Evolutionary conservation across 768 basidiomycete species (phyloP), one percentile per base, ranked within the genome.

Genomic region (Postia placenta): DNA sequence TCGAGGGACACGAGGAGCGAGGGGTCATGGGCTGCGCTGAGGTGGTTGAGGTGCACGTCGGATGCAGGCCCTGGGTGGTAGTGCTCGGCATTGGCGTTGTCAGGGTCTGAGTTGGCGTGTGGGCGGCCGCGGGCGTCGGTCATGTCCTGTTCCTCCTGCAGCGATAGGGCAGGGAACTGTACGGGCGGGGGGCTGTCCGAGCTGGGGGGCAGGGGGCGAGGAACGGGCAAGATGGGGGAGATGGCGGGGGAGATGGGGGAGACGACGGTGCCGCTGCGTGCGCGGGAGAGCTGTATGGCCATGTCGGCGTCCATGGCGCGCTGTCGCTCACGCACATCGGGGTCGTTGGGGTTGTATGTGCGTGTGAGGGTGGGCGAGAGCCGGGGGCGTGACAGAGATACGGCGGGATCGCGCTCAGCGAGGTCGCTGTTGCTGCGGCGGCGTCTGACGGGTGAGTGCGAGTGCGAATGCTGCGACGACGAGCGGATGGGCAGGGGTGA

Each of bases 221-320:
- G 66, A 56, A 45, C 68, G 51, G 57, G 67, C 48, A 52, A 64
- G 64, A 44, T 70, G 60, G 53, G 46, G 6, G 69, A 65, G 11
- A 69, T 56, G 22, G 73, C 62, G 0, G 71, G 66, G 11, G 59
- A 61, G 45, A 58, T 38, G 12, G 59, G 51, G 5, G 55, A 51
- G 20, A 53, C 64, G 5, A 80, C 58, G 0, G 84, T 85, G 44
- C 81, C 81, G 51, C 83, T 73, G 19, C 88, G 77, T 1, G 85
- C 87, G 19, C 79, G 74, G 20, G 84, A 86, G 36, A 87, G 77
- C 26, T 87, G 85, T 62, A 89, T 76, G 46, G 87, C 90, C 87
- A 92, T 91, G 59, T 94, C 92, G 0, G 89, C 89, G 59, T 97
- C 94, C 85, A 96, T 89, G 5, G 90, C 83, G 28, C 87, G 79